Percentiles rank a stretch among this genome's conserved stretches.
phyloP scores from a whole-genome alignment of 352 stramenopile genomes.

The Phytophthora kernoviae region DNA sequence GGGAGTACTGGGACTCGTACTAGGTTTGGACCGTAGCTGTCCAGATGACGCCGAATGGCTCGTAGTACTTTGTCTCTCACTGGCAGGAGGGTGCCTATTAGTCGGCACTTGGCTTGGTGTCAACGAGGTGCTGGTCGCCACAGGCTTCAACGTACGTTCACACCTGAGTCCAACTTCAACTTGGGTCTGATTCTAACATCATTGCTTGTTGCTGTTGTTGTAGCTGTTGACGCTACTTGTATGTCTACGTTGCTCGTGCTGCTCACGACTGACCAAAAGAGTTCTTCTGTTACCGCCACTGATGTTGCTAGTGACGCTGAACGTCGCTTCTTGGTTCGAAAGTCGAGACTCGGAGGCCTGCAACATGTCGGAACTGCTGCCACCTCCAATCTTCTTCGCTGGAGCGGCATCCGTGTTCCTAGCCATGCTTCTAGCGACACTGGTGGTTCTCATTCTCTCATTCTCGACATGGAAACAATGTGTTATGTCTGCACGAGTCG shows the following conservation, averaged over 20 bases:
- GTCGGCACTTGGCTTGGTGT: conserved; percentile 14
- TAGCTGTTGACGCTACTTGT: conserved; percentile 39
- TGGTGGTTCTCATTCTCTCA: conserved; percentile 14
- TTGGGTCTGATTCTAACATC: conserved; percentile 2
- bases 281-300: conserved; percentile 37
- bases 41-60: conserved; percentile 15
- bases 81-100: conserved; percentile 12
- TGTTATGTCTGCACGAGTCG: background rate
- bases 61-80: conserved; percentile 16
- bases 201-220: background rate
- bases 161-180: conserved; percentile 15
- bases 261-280: conserved; percentile 43
- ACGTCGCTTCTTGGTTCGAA: conserved; percentile 35
- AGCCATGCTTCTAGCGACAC: conserved; percentile 21
- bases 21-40: conserved; percentile 9
- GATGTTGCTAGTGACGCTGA: conserved; percentile 18
- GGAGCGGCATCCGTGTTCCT: conserved; percentile 28
- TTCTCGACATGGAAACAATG: conserved; percentile 1
- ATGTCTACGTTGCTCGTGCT: conserved; percentile 66
- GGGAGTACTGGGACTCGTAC: conserved; percentile 18
- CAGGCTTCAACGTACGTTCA: conserved; percentile 23
- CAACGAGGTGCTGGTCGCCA: conserved; percentile 21
- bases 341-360: background rate
- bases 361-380: conserved; percentile 13
- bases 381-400: conserved; percentile 28